Evolutionary conservation across 148 eudicot species (phyloP), one percentile per base, ranked within the genome.

Genomic region (Polygonum aviculare): DNA sequence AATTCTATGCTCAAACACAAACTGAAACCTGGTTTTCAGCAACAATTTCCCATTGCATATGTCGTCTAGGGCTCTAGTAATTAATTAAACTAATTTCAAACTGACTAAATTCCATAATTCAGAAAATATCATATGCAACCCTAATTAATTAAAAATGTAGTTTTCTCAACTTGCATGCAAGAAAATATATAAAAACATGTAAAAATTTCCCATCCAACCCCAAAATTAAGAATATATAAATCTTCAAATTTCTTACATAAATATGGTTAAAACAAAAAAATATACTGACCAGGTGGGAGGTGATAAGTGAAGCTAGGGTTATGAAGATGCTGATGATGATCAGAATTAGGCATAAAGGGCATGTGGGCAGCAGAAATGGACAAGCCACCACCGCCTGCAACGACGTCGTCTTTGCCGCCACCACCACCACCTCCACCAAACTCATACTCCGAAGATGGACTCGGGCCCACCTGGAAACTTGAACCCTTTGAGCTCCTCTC

Each of bases 361-460:
- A 67, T 14, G 72, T 67, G 72, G 21, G 72, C 19, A 5, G 72
- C 72, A 67, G 72, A 67, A 67, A 63, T 31, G 69, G 69, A 63
- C 69, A 63, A 63, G 69, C 69, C 45, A 12, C 77, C 81, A 78
- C 59, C 60, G 36, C 55, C 76, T 33, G 59, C 33, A 69, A 54
- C 57, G n/a, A 44, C 55, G 62, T 72, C 83, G 69, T 72, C 69
- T 62, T 40, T 74, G 39, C 76, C 76, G 51, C 79, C 79, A 44
- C 22, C 57, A 26, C 74, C 80, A 54, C 18, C 71, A 45, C 36
- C 50, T 21, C 49, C 81, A 5, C 72, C 19, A 3, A 18, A 72
- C 16, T 79, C 79, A 7, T 73, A 38, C 0, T 77, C 52, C 2
- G 88, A 73, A 10, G 89, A 74, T 47, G 87, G 78, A n/a, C 71